Evolutionary conservation across 352 stramenopile species (phyloP), one percentile per base, ranked within the genome.

Genomic region (Vaucheria bursata): DNA sequence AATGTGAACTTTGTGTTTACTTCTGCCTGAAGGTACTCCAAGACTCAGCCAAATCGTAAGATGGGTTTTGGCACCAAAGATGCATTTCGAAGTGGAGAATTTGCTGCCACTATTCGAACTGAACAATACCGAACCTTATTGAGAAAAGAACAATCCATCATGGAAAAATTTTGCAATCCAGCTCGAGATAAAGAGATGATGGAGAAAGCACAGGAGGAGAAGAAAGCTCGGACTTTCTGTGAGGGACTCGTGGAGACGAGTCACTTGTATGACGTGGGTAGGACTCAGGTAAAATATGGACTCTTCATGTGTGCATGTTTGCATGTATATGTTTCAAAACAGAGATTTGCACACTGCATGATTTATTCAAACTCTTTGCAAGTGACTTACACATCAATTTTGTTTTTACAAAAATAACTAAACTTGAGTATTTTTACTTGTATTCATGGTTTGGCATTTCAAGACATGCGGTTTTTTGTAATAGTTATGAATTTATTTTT

Each of bases 81-180:
- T 32, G 78, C 78, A 35, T 83, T 77, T 12, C 59, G 74, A 0
- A 50, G 70, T 8, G 78, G 67, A 7, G 78, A 83, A 50, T 83
- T 83, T 29, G 82, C 78, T 12, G 74, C 72, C 1, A 81, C 74
- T 5, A 83, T 82, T 29, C 67, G 78, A 7, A 83, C 78, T 50
- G 78, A 83, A 39, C 78, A 83, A 40, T 83, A 83, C 68, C 71
- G 78, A 5, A 75, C 80, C 25, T 29, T 80, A 7, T 40, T 83
- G 1, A 73, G 78, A 1, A 50, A 83, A 12, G 78, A 83, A 39
- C 73, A 82, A 53, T 29, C 37, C 1, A 77, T 71, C 1, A 80
- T 83, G 73, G 73, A 79, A 4, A 83, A 83, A 67, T 77, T 73
- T n/a, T 34, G 77, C 8, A 72, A 81, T 36, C 0, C 71, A 25